Percentiles rank a stretch among this genome's conserved stretches.
Conservation (phyloP, 2,329 filamentous ascomycete species). For the Cladosporium austrohemisphaericum region DNA sequence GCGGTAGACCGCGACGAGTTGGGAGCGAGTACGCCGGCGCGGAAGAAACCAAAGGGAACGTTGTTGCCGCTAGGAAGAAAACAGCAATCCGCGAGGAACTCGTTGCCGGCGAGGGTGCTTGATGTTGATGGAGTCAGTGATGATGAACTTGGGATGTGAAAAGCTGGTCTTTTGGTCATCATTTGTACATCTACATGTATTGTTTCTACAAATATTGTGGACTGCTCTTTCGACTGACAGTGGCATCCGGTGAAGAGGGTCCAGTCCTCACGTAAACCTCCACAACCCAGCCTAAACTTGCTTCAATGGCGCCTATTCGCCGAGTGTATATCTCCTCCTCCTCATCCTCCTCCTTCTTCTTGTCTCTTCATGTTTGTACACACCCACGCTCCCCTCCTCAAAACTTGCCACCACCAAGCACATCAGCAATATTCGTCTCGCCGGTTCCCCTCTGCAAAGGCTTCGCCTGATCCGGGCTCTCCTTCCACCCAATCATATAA, state of each 20-base stretch:
- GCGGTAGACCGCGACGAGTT: not conserved
- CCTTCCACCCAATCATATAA: conserved; percentile 99
- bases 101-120: not conserved
- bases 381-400: not conserved
- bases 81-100: no score
- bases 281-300: no score
- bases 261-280: no score
- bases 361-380: not conserved
- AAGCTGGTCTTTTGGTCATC: not conserved
- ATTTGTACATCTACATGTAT: not conserved
- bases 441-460: conserved; percentile 81
- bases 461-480: conserved; percentile 71
- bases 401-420: conserved; percentile 51
- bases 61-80: not conserved
- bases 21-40: not conserved
- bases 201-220: not conserved
- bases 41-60: not conserved
- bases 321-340: no score
- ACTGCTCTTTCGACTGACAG: no score
- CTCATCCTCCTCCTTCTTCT: no score
- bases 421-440: conserved; percentile 82
- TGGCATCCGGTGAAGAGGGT: no score
- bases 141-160: conserved; percentile 28
- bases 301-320: no score
- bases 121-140: conserved; percentile 23